phyloP scores from a whole-genome alignment of 257 asterid species.

The Gentiana macrophylla region DNA sequence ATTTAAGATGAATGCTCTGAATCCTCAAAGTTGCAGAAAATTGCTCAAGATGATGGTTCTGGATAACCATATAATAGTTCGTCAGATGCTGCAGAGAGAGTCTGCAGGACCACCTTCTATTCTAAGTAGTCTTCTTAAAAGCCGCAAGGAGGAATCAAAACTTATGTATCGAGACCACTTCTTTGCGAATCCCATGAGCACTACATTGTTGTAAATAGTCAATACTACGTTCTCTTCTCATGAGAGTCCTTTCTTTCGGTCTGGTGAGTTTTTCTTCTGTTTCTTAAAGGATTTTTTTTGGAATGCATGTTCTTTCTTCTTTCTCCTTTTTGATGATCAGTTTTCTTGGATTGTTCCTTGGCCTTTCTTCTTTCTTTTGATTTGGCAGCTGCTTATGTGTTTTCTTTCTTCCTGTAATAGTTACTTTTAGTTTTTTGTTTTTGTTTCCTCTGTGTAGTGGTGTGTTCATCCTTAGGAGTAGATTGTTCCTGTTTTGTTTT shows the following conservation, averaged over 20 bases:
- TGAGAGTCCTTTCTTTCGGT: not conserved
- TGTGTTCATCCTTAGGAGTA: no score
- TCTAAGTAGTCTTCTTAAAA: slow-evolving; percentile 42
- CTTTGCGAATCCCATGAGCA: slow-evolving; percentile 73
- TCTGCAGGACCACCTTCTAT: slow-evolving; percentile 53
- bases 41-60: slow-evolving; percentile 54
- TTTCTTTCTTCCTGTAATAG: no score
- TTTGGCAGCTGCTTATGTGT: no score
- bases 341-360: no score
- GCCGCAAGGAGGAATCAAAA: slow-evolving; percentile 32
- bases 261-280: no score
- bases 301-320: no score
- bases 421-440: no score
- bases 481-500: no score
- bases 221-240: not conserved
- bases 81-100: slow-evolving; percentile 45
- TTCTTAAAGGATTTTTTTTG: no score
- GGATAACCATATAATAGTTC: slow-evolving; percentile 54
- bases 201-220: slow-evolving; percentile 34
- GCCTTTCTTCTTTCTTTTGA: no score
- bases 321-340: no score
- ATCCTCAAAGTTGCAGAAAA: slow-evolving; percentile 93
- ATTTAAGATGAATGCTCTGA: slow-evolving; percentile 51
- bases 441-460: no score
- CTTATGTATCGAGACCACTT: slow-evolving; percentile 42